A percentile compares a stretch with the other conserved stretches of the same genome.
Conservation (phyloP, 148 eudicot genomes). For the Rhododendron griersonianum region DNA sequence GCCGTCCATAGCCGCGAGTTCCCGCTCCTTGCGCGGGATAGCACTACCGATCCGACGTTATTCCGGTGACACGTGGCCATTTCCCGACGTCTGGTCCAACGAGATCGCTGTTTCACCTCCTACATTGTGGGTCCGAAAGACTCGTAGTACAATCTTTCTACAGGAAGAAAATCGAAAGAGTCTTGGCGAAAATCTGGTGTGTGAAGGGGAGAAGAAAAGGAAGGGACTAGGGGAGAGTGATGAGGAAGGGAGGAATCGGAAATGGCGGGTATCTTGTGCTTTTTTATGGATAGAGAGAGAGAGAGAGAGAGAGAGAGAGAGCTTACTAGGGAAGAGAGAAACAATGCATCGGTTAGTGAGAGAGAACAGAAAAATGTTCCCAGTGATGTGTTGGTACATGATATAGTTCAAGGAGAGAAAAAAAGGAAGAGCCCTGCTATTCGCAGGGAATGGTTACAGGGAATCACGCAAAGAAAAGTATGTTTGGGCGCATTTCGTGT, state of each 20-base stretch:
- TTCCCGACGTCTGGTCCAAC: background rate
- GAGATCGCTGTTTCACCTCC: background rate
- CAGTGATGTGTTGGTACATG: background rate
- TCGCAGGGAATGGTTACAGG: too few relatives aligned
- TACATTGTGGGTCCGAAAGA: background rate
- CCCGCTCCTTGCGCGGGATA: background rate
- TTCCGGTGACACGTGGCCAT: slow-evolving; percentile 5
- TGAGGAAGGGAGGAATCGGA: background rate
- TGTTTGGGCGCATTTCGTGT: too few relatives aligned
- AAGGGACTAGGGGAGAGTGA: background rate
- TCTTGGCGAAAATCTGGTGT: background rate
- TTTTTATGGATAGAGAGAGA: background rate
- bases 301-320: background rate
- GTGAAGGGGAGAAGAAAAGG: background rate
- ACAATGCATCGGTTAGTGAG: background rate
- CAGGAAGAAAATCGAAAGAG: background rate
- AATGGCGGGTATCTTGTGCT: background rate
- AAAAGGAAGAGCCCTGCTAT: too few relatives aligned
- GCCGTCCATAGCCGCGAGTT: slow-evolving; percentile 12
- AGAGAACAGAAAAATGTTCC: background rate
- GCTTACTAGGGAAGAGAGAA: background rate
- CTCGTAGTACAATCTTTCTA: background rate
- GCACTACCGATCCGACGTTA: background rate
- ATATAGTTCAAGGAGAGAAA: background rate
- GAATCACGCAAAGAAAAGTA: too few relatives aligned